These are phyloP conservation scores for Flaveria floridana DNA, from an alignment of 140 eudicot species.

Conservation along the genomic window DNA sequence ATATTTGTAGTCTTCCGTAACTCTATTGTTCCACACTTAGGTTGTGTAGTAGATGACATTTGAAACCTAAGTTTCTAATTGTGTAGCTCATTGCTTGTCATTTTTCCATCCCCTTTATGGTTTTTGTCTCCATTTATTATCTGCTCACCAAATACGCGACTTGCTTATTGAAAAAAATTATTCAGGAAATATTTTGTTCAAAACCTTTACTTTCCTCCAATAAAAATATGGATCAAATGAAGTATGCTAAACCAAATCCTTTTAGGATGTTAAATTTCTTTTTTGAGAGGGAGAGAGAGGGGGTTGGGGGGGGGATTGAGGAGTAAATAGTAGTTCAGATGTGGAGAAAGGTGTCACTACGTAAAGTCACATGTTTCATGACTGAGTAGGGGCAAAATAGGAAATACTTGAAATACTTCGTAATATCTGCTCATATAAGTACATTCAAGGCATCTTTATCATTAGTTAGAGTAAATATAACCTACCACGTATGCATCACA, in stretches of 20 bases:
- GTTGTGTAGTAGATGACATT: background rate
- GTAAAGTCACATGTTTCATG: background rate
- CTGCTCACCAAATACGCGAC: background rate
- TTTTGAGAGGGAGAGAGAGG: too few species aligned
- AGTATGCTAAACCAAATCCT: background rate
- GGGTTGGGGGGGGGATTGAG: background rate
- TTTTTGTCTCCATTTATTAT: constrained; percentile 1
- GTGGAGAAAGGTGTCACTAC: background rate
- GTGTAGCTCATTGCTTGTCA: constrained; percentile 4
- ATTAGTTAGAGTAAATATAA: background rate
- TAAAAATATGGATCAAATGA: background rate
- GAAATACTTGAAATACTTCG: background rate
- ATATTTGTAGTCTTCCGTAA: background rate
- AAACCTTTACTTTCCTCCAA: background rate
- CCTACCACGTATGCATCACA: background rate
- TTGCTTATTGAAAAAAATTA: too few species aligned
- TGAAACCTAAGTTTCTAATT: background rate
- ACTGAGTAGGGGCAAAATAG: constrained; percentile 13
- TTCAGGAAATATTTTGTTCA: too few species aligned
- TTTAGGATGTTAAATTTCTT: too few species aligned
- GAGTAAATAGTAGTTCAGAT: background rate
- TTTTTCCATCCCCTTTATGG: background rate
- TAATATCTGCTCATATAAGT: constrained; percentile 8
- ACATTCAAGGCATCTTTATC: background rate
- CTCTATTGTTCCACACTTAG: background rate